Conservation (phyloP, 305 asterid species). For the Fraxinus sp. region DNA sequence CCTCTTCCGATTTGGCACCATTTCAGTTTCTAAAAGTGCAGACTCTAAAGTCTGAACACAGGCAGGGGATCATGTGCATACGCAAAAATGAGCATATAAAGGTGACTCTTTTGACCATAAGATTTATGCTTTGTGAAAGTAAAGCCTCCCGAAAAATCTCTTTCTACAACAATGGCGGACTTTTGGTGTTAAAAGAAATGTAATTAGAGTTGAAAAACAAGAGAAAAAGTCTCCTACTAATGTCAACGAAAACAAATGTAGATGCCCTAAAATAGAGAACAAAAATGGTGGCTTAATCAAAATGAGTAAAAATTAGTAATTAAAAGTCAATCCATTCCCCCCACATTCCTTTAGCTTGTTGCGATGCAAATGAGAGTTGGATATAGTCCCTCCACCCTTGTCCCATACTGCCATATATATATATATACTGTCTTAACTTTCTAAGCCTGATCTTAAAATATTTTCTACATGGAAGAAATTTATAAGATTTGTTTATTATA, state of each 20-base stretch:
- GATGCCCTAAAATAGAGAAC: constrained; percentile 29
- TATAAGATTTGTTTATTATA: neutral
- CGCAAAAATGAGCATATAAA: constrained; percentile 32
- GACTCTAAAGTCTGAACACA: constrained; percentile 27
- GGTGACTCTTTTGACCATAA: constrained; percentile 48
- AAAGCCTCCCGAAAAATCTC: constrained; percentile 31
- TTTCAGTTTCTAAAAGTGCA: constrained; percentile 1
- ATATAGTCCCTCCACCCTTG: constrained; percentile 46
- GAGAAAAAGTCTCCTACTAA: constrained; percentile 40
- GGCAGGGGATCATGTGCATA: constrained; percentile 32
- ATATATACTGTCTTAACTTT: neutral
- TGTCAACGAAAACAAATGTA: constrained; percentile 48
- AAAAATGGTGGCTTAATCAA: constrained; percentile 26
- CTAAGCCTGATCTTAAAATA: neutral
- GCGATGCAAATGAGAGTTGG: constrained; percentile 69
- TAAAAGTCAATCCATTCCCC: constrained; percentile 32
- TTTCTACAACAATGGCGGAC: constrained; percentile 31
- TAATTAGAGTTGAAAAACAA: constrained; percentile 25
- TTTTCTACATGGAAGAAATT: neutral
- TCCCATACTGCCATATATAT: constrained; percentile 26
- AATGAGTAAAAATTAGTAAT: constrained; percentile 12
- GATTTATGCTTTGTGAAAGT: constrained; percentile 32
- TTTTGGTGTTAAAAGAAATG: constrained; percentile 50
- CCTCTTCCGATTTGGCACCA: constrained; percentile 33
- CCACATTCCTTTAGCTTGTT: constrained; percentile 44